Evolutionary conservation across 164 flowering plant genomes (phyloP).

Genomic region (Tetracentron sinense): DNA sequence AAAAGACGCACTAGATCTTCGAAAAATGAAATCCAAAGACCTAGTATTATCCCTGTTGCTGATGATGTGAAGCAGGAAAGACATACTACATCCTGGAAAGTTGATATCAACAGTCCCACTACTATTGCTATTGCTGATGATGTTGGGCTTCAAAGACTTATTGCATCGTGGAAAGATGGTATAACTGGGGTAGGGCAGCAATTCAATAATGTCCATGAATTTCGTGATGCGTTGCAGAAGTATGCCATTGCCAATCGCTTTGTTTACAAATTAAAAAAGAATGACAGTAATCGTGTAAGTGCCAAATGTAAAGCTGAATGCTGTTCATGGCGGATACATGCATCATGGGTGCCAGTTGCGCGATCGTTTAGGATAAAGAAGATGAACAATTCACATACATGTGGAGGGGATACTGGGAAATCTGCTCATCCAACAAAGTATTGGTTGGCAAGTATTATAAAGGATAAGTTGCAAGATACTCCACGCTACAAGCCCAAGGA

Average conservation of each 20-base stretch:
- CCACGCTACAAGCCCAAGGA: conserved; percentile 49
- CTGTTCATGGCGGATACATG: conserved; percentile 79
- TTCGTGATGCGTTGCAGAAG: conserved; percentile 72
- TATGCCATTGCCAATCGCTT: conserved; percentile 76
- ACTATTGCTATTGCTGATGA: conserved; percentile 15
- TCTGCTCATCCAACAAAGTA: conserved; percentile 52
- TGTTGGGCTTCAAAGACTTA: conserved; percentile 28
- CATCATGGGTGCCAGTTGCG: conserved; percentile 58
- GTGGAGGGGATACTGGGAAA: conserved; percentile 58
- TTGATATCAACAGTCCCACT: conserved; percentile 8
- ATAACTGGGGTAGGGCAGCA: conserved; percentile 72
- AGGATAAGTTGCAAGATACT: conserved; percentile 39
- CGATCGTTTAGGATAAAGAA: conserved; percentile 52
- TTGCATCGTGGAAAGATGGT: conserved; percentile 52
- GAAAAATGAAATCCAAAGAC: too few relatives aligned
- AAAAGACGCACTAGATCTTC: conserved; percentile 3
- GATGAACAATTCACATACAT: conserved; percentile 58
- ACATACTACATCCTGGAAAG: conserved; percentile 3
- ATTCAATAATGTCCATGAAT: conserved; percentile 55
- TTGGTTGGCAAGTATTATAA: conserved; percentile 47
- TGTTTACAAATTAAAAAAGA: conserved; percentile 53
- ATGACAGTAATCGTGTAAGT: conserved; percentile 62
- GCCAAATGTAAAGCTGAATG: conserved; percentile 56
- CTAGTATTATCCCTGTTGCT: neutral
- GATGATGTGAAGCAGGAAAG: conserved; percentile 15